Evolutionary conservation across 805 yeast genomes (phyloP), one percentile per base, ranked within the genome.

Genomic region (Saccharomycopsis microspora): DNA sequence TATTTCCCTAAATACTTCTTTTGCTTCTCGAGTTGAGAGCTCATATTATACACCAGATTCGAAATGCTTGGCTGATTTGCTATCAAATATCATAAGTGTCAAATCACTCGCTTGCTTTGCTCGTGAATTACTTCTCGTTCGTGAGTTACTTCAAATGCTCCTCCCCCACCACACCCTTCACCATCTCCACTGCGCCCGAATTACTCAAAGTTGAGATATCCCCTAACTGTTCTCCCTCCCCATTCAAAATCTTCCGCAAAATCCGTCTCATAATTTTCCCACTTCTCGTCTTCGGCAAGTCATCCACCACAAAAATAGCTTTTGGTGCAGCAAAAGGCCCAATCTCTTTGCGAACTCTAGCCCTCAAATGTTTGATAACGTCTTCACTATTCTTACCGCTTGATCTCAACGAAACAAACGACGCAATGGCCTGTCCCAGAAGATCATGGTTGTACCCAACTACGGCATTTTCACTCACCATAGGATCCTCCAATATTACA

Each of bases 251-350:
- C 69, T 83, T 83, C 68, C 93, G 77, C 64, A 83, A 73, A 60
- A 83, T 82, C 69, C 93, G 75, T 75, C 93, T 79, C 93, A 83
- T 83, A 57, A 83, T 82, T 69, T 83, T 83, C 60, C 93, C 93
- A 4, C 88, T 80, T 70, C 93, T 78, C 7, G 93, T 83, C 73
- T 83, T 83, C 60, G 93, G 93, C 64, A 83, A 76, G 62, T 83
- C 93, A 57, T 75, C 75, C 44, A 83, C 90, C 47, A 83, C 64
- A 41, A 83, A 70, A 53, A 83, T 80, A 42, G 77, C 64, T 66
- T 83, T 83, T 55, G 93, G 93, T 41, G 90, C 86, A 39, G 93
- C 93, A 66, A 83, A 83, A 49, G 93, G 90, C 34, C 93, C 93
- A 60, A 83, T 83, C 63, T 81, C 87, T 57, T 75, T 77, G 65